Conservation (phyloP, 805 yeast species). For the Pichia heedii region DNA sequence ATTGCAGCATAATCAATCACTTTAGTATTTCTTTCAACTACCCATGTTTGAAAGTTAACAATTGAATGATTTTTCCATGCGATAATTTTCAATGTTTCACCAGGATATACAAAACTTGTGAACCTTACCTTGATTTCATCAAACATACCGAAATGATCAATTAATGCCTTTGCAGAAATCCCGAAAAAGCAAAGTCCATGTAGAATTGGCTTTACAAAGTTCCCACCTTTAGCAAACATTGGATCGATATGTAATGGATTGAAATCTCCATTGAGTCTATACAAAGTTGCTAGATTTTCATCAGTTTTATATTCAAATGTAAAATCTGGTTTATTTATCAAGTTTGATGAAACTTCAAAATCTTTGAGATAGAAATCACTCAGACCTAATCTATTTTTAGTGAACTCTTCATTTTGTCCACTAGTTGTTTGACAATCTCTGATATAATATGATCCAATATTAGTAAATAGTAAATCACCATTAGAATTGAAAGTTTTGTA, state of each 20-base stretch:
- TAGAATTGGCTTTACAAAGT: conserved; percentile 76
- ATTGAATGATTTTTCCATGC: conserved; percentile 76
- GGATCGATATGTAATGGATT: conserved; percentile 97
- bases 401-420: conserved; percentile 37
- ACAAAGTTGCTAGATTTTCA: conserved; percentile 75
- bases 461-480: conserved; percentile 63
- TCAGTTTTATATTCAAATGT: conserved; percentile 48
- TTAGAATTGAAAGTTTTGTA: conserved; percentile 57
- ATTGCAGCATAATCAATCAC: conserved; percentile 87
- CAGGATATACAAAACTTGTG: conserved; percentile 88
- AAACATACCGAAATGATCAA: conserved; percentile 73
- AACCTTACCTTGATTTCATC: conserved; percentile 85
- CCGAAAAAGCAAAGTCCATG: conserved; percentile 93
- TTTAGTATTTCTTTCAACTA: conserved; percentile 63
- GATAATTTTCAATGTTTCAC: conserved; percentile 69
- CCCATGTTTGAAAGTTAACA: conserved; percentile 73
- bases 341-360: conserved; percentile 38
- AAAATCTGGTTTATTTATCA: conserved; percentile 51
- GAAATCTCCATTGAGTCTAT: conserved; percentile 87
- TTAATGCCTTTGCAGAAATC: conserved; percentile 62
- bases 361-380: conserved; percentile 48
- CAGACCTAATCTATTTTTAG: conserved; percentile 31
- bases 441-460: conserved; percentile 77
- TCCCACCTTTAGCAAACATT: conserved; percentile 75
- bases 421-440: conserved; percentile 62